Base-by-base conservation (phyloP, 1,284 basidiomycete genomes). In the Ganoderma sinense region DNA sequence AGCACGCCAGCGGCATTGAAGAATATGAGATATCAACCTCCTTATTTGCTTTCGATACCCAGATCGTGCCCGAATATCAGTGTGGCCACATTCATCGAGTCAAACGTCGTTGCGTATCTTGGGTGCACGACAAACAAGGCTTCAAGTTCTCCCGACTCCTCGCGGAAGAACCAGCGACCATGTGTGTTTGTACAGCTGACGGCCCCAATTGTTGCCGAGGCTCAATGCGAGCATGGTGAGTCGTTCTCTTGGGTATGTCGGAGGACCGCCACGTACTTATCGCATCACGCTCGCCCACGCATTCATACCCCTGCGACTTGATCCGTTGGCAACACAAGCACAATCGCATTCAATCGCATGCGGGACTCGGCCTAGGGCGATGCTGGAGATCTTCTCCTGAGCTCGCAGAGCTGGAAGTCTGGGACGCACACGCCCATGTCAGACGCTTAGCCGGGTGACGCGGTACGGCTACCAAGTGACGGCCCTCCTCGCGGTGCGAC, bases 161-260 rank as follows among this genome's bases (percentile, higher is more conserved):
- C 53, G 31, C 29, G 29, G 53, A 33, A 56, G 53, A 31, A 56
- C 31, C 53, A 56, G 11, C 53, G 29, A 33, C 53, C 53, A 59
- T 36, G 61, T 29, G 69, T 53, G 43, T 41, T 48, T 33, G 66
- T 41, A 33, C 68, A 69, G 60, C 41, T 69, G 68, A 69, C 60
- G 61, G 59, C 40, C 20, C 45, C 23, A 60, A 66, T 55, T 69
- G 65, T 41, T 65, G 63, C 45, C 65, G 65, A 61, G 60, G 36
- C 55, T 36, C 53, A 45, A 6, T 60, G 59, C 68, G 29, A 53
- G 48, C 48, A 53, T 68, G 63, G 67, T 16, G 31, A 53, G 56
- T 51, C 26, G 63, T 20, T 26, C 48, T 14, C 11, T 13, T 26
- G 23, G 23, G 23, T 51, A 51, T 51, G 31, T 56, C 16, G 6